Evolutionary conservation across 768 basidiomycete genomes (phyloP).

Genomic region (Suillus hirtellus): DNA sequence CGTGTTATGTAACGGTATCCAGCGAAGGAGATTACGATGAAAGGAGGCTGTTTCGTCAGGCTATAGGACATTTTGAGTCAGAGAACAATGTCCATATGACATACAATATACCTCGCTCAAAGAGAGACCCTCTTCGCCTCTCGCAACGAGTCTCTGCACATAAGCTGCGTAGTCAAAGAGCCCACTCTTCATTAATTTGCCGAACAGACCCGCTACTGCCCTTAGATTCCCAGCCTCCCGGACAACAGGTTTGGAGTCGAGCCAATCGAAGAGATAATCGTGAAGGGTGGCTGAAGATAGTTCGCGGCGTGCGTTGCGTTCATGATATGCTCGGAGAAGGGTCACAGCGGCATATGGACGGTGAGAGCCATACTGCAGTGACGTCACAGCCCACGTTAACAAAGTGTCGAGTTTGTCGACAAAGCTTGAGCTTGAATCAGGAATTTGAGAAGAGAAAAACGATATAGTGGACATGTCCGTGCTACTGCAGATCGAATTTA

Average conservation of each 20-base stretch:
- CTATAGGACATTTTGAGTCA: constrained; percentile 9
- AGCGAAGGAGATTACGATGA: constrained; percentile 68
- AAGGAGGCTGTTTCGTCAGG: constrained; percentile 43
- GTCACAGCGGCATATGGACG: constrained; percentile 74
- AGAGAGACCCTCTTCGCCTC: constrained; percentile 66
- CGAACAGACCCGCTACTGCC: constrained; percentile 67
- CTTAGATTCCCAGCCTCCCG: constrained; percentile 55
- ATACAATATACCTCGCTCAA: constrained; percentile 46
- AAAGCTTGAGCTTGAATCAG: constrained; percentile 44
- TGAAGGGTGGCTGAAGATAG: constrained; percentile 64
- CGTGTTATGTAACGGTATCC: constrained; percentile 67
- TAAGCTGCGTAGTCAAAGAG: constrained; percentile 76
- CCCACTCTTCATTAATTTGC: constrained; percentile 66
- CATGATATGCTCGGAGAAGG: constrained; percentile 63
- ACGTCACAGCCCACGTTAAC: constrained; percentile 79
- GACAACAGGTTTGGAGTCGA: constrained; percentile 66
- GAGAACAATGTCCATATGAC: background rate
- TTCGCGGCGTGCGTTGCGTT: constrained; percentile 64
- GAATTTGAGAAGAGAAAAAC: constrained; percentile 54
- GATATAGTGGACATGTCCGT: constrained; percentile 58
- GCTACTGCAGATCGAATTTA: constrained; percentile 72
- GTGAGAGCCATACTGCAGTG: constrained; percentile 81
- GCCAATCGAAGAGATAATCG: constrained; percentile 79
- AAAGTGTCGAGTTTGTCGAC: constrained; percentile 71
- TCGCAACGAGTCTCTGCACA: constrained; percentile 78